Base-by-base conservation (phyloP, 768 basidiomycete genomes). In the Gloeophyllum trabeum region DNA sequence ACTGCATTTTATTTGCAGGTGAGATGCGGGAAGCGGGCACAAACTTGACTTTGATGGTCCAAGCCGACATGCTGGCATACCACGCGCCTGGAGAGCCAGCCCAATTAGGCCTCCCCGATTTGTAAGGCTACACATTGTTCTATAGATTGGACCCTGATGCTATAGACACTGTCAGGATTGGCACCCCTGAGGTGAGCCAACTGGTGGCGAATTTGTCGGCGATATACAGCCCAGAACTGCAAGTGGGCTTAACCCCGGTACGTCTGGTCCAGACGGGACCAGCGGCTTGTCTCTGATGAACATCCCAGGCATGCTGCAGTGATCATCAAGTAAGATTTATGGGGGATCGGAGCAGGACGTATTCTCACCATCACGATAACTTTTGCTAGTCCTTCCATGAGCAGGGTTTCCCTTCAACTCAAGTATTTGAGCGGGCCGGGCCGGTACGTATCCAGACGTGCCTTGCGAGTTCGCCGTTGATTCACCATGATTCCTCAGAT, bases 61-160 rank as follows among this genome's bases (percentile, higher is more conserved):
- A 94, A 58, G 86, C 86, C 0, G 92, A 96, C 52, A 94, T 94
- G 92, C 70, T 87, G 32, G 92, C 77, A 0, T 94, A 91, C 56
- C 87, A 79, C 46, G 77, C 66, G 16, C 75, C 77, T 0, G 73
- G 71, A 21, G 92, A 96, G 61, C 86, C 87, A 10, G 58, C 73
- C 2, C 92, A 96, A 55, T 71, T 96, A 6, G 90, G 85, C 14
- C 70, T 92, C 24, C 89, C 92, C 6, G 70, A 71, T 19, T 47
- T 52, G 86, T 90, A 40, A 40, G 76, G 65, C 12, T n/a, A 43
- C 7, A 36, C 12, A 20, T 34, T 19, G n/a, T 39, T 21, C 14
- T 13, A 38, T 34, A 18, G 10, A 6, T 20, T 22, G 20, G 23
- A 6, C 10, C 35, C 7, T 21, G 24, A 21, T 13, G 12, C 4